Conservation (phyloP, 257 asterid species). For the Solanum pinnatisectum region DNA sequence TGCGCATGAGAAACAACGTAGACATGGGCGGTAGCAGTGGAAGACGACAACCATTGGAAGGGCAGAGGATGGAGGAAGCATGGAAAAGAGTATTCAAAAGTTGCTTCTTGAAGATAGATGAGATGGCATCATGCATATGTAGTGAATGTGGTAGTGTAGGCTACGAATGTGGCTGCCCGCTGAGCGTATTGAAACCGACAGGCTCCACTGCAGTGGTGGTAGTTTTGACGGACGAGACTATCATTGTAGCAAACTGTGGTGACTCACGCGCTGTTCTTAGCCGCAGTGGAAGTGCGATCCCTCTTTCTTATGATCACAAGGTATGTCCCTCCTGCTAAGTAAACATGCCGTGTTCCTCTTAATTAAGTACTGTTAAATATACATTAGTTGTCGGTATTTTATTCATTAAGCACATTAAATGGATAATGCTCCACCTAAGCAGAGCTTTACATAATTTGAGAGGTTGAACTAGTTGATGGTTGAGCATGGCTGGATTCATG, state of each 20-base stretch:
- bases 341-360: background rate
- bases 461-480: background rate
- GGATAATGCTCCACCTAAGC: background rate
- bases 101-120: conserved; percentile 5
- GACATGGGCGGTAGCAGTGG: background rate
- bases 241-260: conserved; percentile 15
- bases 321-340: background rate
- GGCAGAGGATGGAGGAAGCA: background rate
- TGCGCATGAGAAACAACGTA: background rate
- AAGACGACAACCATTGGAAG: background rate
- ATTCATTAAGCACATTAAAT: background rate
- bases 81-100: background rate
- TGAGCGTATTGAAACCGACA: background rate
- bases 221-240: background rate
- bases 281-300: background rate
- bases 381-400: background rate
- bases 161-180: background rate
- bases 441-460: background rate
- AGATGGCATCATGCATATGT: background rate
- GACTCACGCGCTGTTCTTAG: conserved; percentile 19
- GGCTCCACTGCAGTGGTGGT: conserved; percentile 11
- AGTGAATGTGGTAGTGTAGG: background rate
- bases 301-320: conserved; percentile 19
- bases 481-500: background rate
- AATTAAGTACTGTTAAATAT: background rate